phyloP scores from a whole-genome alignment of 768 basidiomycete genomes.

The Lentinula lateritia region DNA sequence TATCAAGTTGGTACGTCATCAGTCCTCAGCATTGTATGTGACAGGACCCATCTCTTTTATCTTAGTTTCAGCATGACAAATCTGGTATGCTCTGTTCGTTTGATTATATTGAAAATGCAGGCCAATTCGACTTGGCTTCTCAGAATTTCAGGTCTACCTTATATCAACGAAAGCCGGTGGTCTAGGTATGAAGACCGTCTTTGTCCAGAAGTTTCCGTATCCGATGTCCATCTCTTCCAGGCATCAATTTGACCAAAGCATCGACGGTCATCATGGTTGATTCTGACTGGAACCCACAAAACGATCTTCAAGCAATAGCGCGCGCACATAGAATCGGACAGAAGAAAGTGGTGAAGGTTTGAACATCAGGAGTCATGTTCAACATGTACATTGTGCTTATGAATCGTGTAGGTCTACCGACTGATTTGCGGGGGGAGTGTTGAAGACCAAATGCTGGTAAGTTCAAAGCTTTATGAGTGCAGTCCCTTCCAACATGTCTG shows the following conservation, averaged over 20 bases:
- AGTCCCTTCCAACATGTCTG: neutral
- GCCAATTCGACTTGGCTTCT: neutral
- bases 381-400: neutral
- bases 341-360: constrained; percentile 61
- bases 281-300: constrained; percentile 65
- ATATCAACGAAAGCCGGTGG: constrained; percentile 71
- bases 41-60: neutral
- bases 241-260: constrained; percentile 81
- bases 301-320: constrained; percentile 83
- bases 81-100: constrained; percentile 34
- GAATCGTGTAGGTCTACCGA: constrained; percentile 47
- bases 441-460: constrained; percentile 64
- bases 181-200: constrained; percentile 36
- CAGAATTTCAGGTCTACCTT: constrained; percentile 63
- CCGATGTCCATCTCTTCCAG: constrained; percentile 25
- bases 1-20: constrained; percentile 48
- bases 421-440: constrained; percentile 66
- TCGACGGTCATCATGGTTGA: constrained; percentile 80
- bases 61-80: constrained; percentile 52
- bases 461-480: neutral
- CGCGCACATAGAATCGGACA: constrained; percentile 81
- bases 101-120: constrained; percentile 3
- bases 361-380: neutral
- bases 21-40: too few species aligned
- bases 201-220: neutral